Base-by-base conservation (phyloP, 2,329 filamentous ascomycete species). In the Xylariaceae sp. region DNA sequence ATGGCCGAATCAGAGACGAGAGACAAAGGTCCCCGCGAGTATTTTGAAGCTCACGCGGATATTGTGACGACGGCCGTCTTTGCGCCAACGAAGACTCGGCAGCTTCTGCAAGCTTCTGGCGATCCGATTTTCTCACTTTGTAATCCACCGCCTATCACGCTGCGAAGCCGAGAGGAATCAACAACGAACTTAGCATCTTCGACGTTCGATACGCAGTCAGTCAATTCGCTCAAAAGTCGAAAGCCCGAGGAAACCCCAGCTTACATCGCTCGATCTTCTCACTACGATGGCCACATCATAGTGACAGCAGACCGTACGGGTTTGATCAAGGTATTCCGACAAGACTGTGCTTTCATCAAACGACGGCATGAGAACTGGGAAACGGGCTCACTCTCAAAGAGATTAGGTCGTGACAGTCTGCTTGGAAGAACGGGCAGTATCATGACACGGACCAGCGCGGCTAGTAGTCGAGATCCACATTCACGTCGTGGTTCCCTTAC, bases 51-150 rank as follows among this genome's bases (percentile, higher is more conserved):
- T 0, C 91, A 97, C 66, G 84, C 88, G 1, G 86, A 89, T 18
- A 89, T 95, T 53, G 92, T 96, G 3, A 97, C 93, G 0, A 88
- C 86, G n/a, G 90, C 93, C 2, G 74, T 94, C 4, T 87, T 97
- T 65, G 93, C 93, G 0, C 93, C 94, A 0, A 81, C 82, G 0
- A 84, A 83, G 62, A 91, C 90, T 11, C 83, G 89, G 51, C 86
- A 89, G 63, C 76, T 94, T 2, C 79, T 99, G 1, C 86, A 88
- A 46, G 80, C 82, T 13, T 95, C 91, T 0, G 89, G 90, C 50
- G 92, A 99, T 66, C 92, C 94, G 1, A 82, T 99, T n/a, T 99
- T 91, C 68, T 92, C 97, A 62, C 78, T 97, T 1, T 97, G 94
- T 76, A 97, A 97, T 62, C 94, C 94, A 5, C 94, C 93, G 0